Evolutionary conservation across 2,329 filamentous ascomycete species (phyloP), one percentile per base, ranked within the genome.

Genomic region (Davidsoniella neocaledoniae): DNA sequence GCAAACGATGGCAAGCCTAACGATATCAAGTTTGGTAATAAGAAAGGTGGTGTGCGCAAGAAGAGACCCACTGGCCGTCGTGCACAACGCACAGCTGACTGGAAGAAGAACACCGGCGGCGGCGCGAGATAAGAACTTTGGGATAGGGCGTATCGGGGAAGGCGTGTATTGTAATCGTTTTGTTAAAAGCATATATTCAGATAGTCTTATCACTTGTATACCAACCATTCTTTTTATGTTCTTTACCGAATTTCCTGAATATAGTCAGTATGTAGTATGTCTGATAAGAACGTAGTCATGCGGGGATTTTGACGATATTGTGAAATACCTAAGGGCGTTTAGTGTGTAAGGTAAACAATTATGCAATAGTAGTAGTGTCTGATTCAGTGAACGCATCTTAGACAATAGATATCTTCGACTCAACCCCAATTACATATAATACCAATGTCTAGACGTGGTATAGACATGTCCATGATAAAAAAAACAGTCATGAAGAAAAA

Each of bases 1-100:
- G 67, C 72, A 29, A 81, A 72, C 51, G 76, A 81, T 53, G 80
- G 75, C 4, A 79, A 71, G 58, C 76, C 76, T 39, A 81, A 68
- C 62, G 76, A 77, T 57, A 62, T 76, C 54, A 80, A 72, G 61
- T 64, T 81, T 36, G 72, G 73, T 9, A 76, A 76, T 55, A 75
- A 74, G 57, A 76, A 72, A 59, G 66, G 60, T 19, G 49, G 52
- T 39, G 43, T 40, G 68, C 56, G 57, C 17, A 57, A 47, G 44
- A 64, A 61, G 56, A 63, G 61, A 48, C 64, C 66, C 5, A 62
- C 63, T 52, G 63, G 59, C 36, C 63, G 66, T 42, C 59, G 67
- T 25, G 61, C 67, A 4, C 60, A 58, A 49, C 60, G 70, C 47
- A 66, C 66, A 8, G 58, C 64, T 2, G 64, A 65, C 37, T 73